phyloP scores from a whole-genome alignment of 768 basidiomycete species.

The Mrakia blollopis region DNA sequence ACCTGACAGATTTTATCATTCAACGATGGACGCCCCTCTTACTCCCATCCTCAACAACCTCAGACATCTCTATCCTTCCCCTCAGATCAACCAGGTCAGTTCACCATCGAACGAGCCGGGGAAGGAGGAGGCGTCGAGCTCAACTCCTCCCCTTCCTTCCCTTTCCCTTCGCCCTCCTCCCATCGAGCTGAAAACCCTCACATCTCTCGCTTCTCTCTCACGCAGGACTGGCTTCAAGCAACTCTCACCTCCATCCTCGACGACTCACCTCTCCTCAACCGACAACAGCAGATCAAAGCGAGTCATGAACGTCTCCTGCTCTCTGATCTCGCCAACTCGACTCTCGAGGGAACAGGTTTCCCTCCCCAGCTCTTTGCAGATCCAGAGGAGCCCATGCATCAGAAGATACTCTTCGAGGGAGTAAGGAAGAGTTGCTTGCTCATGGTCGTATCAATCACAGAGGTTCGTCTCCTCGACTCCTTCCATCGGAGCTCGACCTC shows the following conservation, averaged over 20 bases:
- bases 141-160: not conserved
- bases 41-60: slow-evolving; percentile 23
- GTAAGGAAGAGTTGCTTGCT: slow-evolving; percentile 8
- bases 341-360: slow-evolving; percentile 20
- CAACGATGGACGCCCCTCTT: not conserved
- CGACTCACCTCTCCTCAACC: not conserved
- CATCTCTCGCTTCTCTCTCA: not conserved
- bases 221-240: not conserved
- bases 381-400: not conserved
- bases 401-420: slow-evolving; percentile 15
- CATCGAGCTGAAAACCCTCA: not conserved
- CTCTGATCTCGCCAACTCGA: slow-evolving; percentile 25
- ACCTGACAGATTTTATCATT: not conserved
- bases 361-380: not conserved
- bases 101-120: too few relatives aligned
- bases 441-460: slow-evolving; percentile 28
- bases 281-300: slow-evolving; percentile 21
- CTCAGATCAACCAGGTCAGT: slow-evolving; percentile 6
- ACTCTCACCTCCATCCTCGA: not conserved
- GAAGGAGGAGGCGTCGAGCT: not conserved
- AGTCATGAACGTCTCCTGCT: not conserved
- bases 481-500: not conserved
- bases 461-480: not conserved
- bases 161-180: not conserved
- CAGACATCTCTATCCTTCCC: slow-evolving; percentile 10